phyloP scores from a whole-genome alignment of 2,329 filamentous ascomycete species.

The Chrysoporthe deuterocubensis region DNA sequence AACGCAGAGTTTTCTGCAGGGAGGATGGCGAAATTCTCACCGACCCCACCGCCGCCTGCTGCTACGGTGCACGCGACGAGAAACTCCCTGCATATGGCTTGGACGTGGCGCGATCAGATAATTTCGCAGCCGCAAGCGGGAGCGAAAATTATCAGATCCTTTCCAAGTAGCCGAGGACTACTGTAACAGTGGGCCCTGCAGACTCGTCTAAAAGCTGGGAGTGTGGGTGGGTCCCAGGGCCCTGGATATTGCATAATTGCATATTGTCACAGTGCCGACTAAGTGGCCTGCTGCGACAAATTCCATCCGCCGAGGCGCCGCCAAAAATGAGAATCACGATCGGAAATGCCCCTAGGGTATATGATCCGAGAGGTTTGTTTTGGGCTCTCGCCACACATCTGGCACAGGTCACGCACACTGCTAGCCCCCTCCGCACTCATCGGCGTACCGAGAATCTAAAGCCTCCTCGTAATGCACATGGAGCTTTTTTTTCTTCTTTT shows the following conservation, averaged over 20 bases:
- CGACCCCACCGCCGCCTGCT: neutral
- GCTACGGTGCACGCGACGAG: neutral
- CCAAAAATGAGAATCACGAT: too few species aligned
- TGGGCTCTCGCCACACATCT: too few species aligned
- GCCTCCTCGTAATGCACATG: too few species aligned
- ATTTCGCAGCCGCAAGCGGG: neutral
- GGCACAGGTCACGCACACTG: too few species aligned
- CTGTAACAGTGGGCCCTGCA: neutral
- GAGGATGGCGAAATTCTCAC: neutral
- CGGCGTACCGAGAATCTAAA: too few species aligned
- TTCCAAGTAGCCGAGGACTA: neutral
- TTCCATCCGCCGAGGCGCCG: too few species aligned
- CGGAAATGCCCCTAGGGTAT: too few species aligned
- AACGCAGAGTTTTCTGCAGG: conserved; percentile 6
- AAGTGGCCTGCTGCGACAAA: too few species aligned
- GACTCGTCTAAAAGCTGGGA: neutral
- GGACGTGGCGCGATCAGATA: conserved; percentile 1
- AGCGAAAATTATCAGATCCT: conserved; percentile 5
- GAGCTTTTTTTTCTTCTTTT: too few species aligned
- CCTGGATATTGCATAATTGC: neutral
- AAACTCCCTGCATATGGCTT: neutral
- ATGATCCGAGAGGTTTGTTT: too few species aligned
- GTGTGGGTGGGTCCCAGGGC: neutral
- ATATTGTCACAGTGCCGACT: neutral
- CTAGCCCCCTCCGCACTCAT: too few species aligned